Percentiles rank a stretch among this genome's conserved stretches.
Conservation (phyloP, 208 protist species). For the Trypanosomatidae sp. region DNA sequence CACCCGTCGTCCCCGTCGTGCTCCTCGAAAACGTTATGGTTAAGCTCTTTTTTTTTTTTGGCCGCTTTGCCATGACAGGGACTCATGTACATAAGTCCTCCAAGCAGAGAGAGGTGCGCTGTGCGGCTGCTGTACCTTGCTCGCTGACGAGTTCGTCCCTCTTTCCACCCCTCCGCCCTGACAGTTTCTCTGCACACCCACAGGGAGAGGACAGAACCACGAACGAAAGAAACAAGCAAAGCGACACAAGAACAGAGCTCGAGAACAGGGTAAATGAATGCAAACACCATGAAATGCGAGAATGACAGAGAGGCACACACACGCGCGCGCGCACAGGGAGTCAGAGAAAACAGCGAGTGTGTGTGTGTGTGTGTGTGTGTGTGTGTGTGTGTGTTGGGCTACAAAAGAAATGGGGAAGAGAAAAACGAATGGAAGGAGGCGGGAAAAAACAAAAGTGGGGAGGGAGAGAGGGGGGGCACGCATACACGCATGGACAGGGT, state of each 20-base stretch:
- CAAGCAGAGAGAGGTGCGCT: neutral
- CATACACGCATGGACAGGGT: neutral
- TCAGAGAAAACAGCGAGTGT: neutral
- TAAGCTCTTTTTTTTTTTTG: neutral
- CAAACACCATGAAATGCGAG: no score
- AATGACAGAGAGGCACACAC: constrained; percentile 6
- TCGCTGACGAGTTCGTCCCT: neutral
- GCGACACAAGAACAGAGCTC: no score
- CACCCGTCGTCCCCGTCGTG: neutral
- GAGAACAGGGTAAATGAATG: no score
- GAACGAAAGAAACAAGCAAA: constrained; percentile 3
- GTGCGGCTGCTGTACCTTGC: neutral
- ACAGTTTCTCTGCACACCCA: no score
- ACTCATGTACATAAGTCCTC: neutral
- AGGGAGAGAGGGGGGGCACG: neutral
- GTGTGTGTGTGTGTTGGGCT: no score
- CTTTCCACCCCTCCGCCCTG: no score
- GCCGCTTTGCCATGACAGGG: neutral
- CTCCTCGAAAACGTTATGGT: neutral
- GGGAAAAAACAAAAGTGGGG: neutral
- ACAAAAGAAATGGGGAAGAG: neutral
- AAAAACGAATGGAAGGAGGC: neutral
- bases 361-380: no score
- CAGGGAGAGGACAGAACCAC: constrained; percentile 6
- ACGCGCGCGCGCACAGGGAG: neutral